Base-by-base conservation (phyloP, 202 grass and related monocot genomes). In the Saccharum hybrid region DNA sequence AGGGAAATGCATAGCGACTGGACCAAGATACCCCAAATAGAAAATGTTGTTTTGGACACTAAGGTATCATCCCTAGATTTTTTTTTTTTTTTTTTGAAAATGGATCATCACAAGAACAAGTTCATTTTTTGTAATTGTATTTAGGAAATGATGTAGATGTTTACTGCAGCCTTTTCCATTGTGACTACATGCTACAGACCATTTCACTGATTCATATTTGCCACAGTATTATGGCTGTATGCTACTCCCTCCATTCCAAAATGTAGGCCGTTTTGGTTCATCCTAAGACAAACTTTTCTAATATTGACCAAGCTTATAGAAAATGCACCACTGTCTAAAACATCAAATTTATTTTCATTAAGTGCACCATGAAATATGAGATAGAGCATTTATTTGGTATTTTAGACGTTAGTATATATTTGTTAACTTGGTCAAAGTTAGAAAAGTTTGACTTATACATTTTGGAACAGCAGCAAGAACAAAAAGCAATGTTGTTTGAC, bases 111-210 rank as follows among this genome's bases (percentile, higher is more conserved):
- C 7, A 0, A 39, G 52, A 76, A 60, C 46, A 33, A 39, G 42
- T 18, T 70, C 18, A 4, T 49, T 45, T 33, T 72, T 8, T 28
- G 12, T 28, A 49, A 48, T 54, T 38, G 26, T 39, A 60, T 60
- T 23, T 76, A 40, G 37, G 18, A n/a, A 56, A 76, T 22, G 2
- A 31, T 42, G 18, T 56, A 56, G 74, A 77, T 62, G n/a, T 76
- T 21, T 15, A n/a, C 11, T 40, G 40, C 40, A 21, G 18, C 52
- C 1, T 41, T 34, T 76, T 63, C 21, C 41, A 23, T 77, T 63
- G 21, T 76, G 23, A 45, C 23, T 10, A 77, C 22, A 43, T 63
- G 13, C 40, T 43, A 63, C 6, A 28, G 28, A 28, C 28, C 28
- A 28, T 28, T 28, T 28, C 28, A 28, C 28, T 28, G 28, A 28